Evolutionary conservation across 495 filamentous ascomycete genomes (phyloP).

Genomic region (Jackrogersella multiformis): DNA sequence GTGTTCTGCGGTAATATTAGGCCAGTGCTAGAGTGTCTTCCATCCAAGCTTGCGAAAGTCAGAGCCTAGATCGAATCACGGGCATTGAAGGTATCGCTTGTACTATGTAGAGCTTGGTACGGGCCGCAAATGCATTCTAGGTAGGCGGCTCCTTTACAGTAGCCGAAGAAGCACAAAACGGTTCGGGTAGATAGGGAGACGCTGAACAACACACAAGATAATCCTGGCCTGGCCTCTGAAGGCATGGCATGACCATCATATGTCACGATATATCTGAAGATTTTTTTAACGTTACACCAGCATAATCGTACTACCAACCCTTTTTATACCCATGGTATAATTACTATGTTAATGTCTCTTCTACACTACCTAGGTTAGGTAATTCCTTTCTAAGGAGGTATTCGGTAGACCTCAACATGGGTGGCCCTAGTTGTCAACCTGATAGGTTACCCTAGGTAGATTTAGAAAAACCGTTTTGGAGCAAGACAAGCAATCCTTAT

Average conservation of each 20-base stretch:
- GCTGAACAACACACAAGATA: background rate
- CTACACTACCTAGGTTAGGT: no score
- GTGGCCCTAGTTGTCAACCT: background rate
- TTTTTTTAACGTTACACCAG: conserved; percentile 10
- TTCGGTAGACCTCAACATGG: background rate
- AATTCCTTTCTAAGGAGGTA: background rate
- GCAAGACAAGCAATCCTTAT: conserved; percentile 4
- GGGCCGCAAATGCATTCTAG: background rate
- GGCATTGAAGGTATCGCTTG: background rate
- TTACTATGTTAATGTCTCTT: conserved; percentile 8
- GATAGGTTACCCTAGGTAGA: background rate
- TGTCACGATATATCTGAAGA: conserved; percentile 1
- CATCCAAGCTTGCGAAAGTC: background rate
- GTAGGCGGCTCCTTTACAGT: background rate
- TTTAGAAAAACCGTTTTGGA: background rate
- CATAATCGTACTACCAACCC: conserved; percentile 11
- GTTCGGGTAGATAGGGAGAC: background rate
- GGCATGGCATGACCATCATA: conserved; percentile 1
- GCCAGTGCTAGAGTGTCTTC: background rate
- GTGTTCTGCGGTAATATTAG: no score
- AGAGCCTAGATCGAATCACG: background rate
- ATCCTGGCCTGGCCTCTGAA: background rate
- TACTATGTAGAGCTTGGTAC: background rate
- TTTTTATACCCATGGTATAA: background rate
- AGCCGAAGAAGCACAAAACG: background rate